Percentiles rank a stretch among this genome's conserved stretches.
Conservation (phyloP, 2,329 filamentous ascomycete species). For the Ceratocystis eucalypticola region DNA sequence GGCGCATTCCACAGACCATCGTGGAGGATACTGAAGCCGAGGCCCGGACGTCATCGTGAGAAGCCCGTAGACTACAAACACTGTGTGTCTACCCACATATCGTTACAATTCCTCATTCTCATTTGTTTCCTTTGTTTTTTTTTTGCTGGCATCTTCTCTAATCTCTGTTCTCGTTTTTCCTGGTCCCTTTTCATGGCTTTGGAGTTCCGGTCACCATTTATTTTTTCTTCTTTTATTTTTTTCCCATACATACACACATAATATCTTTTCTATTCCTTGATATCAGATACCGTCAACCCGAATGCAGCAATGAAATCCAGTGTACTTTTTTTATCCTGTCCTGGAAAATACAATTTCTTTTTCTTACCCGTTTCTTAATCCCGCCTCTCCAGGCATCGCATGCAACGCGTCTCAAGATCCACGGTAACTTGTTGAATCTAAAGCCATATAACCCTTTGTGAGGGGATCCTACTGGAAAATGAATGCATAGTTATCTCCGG, state of each 20-base stretch:
- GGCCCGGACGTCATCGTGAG: neutral
- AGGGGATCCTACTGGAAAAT: neutral
- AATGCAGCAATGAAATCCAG: neutral
- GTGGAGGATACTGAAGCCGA: conserved; percentile 4
- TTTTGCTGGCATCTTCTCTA: neutral
- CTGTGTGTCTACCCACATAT: neutral
- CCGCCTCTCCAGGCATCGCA: too few relatives aligned
- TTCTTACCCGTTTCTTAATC: neutral
- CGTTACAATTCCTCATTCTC: neutral
- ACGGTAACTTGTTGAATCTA: neutral
- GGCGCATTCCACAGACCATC: conserved; percentile 6
- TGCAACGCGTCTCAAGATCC: too few relatives aligned
- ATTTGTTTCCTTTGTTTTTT: neutral
- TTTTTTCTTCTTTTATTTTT: neutral
- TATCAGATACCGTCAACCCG: neutral
- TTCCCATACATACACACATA: too few relatives aligned
- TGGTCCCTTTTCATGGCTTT: neutral
- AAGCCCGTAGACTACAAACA: neutral
- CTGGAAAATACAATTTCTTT: neutral
- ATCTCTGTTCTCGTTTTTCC: neutral
- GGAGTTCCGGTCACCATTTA: neutral
- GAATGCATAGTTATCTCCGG: conserved; percentile 3
- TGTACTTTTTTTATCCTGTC: neutral
- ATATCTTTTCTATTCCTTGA: neutral
- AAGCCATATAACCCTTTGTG: too few relatives aligned